A percentile compares a stretch with the other conserved stretches of the same genome.
Evolutionary conservation across 1,139 yeast species (phyloP).

Genomic region (Suhomyces yuchorum): DNA sequence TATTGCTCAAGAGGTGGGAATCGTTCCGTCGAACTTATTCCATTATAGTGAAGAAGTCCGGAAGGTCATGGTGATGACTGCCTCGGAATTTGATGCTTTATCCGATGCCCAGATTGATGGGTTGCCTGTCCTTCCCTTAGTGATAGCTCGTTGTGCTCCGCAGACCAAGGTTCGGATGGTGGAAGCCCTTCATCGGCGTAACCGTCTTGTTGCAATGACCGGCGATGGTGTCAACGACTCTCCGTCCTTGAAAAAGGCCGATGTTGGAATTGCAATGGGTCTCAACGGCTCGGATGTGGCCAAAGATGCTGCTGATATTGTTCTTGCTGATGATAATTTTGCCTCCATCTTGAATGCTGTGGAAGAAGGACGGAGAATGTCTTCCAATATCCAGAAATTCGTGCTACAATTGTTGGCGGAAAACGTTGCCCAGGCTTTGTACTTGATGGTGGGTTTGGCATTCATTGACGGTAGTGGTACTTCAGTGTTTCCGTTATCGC

Average conservation of each 20-base stretch:
- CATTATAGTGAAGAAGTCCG: conserved; percentile 65
- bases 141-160: conserved; percentile 85
- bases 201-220: conserved; percentile 78
- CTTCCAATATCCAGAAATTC: conserved; percentile 77
- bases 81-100: conserved; percentile 67
- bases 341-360: conserved; percentile 76
- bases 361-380: conserved; percentile 84
- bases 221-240: conserved; percentile 90
- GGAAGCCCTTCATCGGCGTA: conserved; percentile 75
- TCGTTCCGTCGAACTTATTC: conserved; percentile 67
- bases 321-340: conserved; percentile 73
- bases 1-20: conserved; percentile 84
- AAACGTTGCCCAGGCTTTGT: conserved; percentile 76
- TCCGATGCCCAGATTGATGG: conserved; percentile 63
- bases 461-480: conserved; percentile 59
- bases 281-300: conserved; percentile 81
- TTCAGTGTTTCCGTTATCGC: conserved; percentile 77
- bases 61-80: conserved; percentile 74
- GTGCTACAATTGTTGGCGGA: conserved; percentile 79
- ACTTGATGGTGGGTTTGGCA: conserved; percentile 70
- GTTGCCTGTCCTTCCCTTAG: conserved; percentile 73
- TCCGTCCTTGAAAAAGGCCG: conserved; percentile 77
- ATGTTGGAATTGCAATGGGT: conserved; percentile 90
- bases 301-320: conserved; percentile 77
- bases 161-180: conserved; percentile 84